These are phyloP conservation scores for Aspergillus campestris DNA, from an alignment of 495 filamentous ascomycete genomes.

Conservation along the genomic window DNA sequence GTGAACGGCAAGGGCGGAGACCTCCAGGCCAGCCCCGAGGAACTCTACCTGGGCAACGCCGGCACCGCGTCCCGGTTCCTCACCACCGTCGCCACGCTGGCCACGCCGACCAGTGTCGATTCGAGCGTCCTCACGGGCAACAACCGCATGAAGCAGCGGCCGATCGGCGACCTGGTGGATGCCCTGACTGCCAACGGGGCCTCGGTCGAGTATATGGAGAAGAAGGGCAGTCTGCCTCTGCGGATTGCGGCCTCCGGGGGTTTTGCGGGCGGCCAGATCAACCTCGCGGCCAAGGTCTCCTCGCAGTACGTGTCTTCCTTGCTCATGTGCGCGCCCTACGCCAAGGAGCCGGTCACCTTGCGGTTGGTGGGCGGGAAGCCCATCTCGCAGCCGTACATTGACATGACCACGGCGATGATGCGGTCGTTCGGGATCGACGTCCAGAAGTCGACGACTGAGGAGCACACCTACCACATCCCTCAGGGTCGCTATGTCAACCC, in stretches of 20 bases:
- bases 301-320: constrained; percentile 97
- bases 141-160: constrained; percentile 89
- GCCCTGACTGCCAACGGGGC: constrained; percentile 80
- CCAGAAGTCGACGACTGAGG: constrained; percentile 58
- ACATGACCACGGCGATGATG: constrained; percentile 99
- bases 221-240: constrained; percentile 69
- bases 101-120: constrained; percentile 50
- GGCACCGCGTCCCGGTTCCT: constrained; percentile 95
- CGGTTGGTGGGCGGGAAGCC: constrained; percentile 88
- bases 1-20: constrained; percentile 86
- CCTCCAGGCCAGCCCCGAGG: constrained; percentile 62
- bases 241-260: constrained; percentile 75
- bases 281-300: constrained; percentile 86
- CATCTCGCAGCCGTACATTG: constrained; percentile 94
- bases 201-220: constrained; percentile 72
- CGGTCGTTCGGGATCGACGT: constrained; percentile 81
- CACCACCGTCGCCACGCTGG: constrained; percentile 84
- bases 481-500: constrained; percentile 80
- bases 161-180: constrained; percentile 90
- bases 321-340: constrained; percentile 94
- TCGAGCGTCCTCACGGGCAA: constrained; percentile 87
- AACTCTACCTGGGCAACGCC: constrained; percentile 92
- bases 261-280: constrained; percentile 84
- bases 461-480: constrained; percentile 92
- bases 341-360: constrained; percentile 85